Evolutionary conservation across 2,329 filamentous ascomycete genomes (phyloP), one percentile per base, ranked within the genome.

Genomic region (Anthostomella pinea): DNA sequence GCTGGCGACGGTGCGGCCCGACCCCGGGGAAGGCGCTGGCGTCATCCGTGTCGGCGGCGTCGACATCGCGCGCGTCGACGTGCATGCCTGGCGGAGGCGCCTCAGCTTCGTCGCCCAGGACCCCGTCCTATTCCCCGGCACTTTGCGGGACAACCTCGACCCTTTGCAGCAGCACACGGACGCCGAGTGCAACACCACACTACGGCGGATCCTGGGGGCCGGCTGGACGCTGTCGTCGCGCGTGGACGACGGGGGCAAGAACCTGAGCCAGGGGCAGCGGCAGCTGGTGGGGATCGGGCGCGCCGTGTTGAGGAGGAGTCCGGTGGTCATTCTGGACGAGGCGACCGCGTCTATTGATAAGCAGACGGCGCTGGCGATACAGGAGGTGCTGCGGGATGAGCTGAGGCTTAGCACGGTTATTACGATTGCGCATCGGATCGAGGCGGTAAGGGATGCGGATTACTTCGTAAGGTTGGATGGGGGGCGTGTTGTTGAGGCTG

Each of bases 61-160:
- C 4, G 68, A 80, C 40, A 67, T 83, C 3, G 62, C 72, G 0
- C 49, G 55, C 4, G 66, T 82, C 6, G 65, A 80, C 48, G 75
- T 79, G 13, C 71, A 75, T 22, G 58, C 67, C 0, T 71, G 81
- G 14, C 70, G 79, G 2, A 69, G 72, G 45, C 73, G 74, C 29
- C 70, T 83, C 41, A 79, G 74, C 6, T 79, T 81, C 44, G 78
- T 83, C 17, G 78, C 80, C 2, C 79, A 83, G 49, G 79, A 83
- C 35, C 79, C 79, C 0, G 76, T 78, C 0, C 62, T 83, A 2
- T 80, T 81, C 53, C 75, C 77, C 0, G 77, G 77, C 3, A 74
- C 73, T 1, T 54, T 80, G 23, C 69, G 74, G 16, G 72, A 79
- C 53, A 81, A 89, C 53, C 71, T 90, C 15, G 85, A 90, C 47